Evolutionary conservation across 139 green algal species (phyloP).

Genomic region (Micromonas pusilla): DNA sequence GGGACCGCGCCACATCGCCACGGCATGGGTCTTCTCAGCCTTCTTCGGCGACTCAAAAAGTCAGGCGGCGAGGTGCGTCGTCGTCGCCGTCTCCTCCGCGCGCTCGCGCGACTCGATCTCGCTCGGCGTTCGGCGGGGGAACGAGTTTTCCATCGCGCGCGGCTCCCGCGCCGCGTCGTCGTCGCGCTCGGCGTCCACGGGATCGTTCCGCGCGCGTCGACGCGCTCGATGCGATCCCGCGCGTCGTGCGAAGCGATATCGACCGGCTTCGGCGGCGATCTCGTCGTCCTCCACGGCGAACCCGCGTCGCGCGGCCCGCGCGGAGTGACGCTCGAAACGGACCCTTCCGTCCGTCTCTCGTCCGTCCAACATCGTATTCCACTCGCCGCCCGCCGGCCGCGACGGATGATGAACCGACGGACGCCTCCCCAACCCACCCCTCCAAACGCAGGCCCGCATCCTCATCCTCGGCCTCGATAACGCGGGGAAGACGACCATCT

Average conservation of each 20-base stretch:
- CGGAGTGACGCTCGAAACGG: neutral
- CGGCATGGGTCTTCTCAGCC: slow-evolving; percentile 54
- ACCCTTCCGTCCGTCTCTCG: neutral
- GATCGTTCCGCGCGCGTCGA: too few species aligned
- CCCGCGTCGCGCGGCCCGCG: neutral
- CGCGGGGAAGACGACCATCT: slow-evolving; percentile 75
- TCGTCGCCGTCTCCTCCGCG: neutral
- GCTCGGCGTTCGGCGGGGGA: too few species aligned
- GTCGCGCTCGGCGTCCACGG: too few species aligned
- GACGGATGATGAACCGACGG: neutral
- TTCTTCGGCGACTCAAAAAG: slow-evolving; percentile 55
- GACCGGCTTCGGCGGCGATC: too few species aligned
- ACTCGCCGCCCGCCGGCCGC: neutral
- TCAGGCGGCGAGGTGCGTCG: slow-evolving; percentile 52
- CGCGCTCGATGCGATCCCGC: too few species aligned
- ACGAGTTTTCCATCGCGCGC: too few species aligned
- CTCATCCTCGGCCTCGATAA: slow-evolving; percentile 75
- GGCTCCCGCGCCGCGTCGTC: too few species aligned
- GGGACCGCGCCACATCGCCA: too few species aligned
- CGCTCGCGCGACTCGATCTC: neutral
- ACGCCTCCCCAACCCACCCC: neutral
- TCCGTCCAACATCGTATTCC: neutral
- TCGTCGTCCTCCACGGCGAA: neutral
- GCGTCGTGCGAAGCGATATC: too few species aligned
- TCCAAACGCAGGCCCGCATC: slow-evolving; percentile 57